Base-by-base conservation (phyloP, 106 monocot genomes). In the Chionographis japonica region DNA sequence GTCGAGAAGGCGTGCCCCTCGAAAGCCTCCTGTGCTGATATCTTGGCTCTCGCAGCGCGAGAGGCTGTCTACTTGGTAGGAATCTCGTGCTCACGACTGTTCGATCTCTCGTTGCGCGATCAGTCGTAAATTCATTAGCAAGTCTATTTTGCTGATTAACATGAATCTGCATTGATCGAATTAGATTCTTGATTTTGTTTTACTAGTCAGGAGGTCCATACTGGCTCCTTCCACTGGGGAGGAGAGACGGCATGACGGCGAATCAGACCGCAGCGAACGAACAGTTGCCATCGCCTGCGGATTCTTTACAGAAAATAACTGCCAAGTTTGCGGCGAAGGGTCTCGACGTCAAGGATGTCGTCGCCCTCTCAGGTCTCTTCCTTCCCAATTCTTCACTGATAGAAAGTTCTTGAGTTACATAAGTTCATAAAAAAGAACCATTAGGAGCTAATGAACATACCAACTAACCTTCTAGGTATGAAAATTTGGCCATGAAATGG, bases 1-100 rank as follows among this genome's bases (percentile, higher is more conserved):
- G 27, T 74, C 9, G 74, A 74, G 67, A 3, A 0, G 3, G 67
- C 10, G 9, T 74, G 74, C 58, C 35, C 65, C 46, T 18, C 36
- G n/a, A 67, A 40, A 2, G 74, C 66, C 41, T 74, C 74, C 37
- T 74, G 74, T 41, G 64, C 74, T 8, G 74, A 74, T 52, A 66
- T 74, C 37, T 43, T 74, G 18, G 66, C 66, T 6, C 41, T 74
- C 2, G 74, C 74, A 13, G 74, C 74, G 0, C 46, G 74, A 36
- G 74, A 74, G 3, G 62, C 40, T 12, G 62, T 62, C 10, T 13
- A 13, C 40, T 4, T 62, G 3, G 62, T 62, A 39, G 12, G 62
- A 3, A 59, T 0, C 18, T 59, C 16, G 35, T 19, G 6, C 2
- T 4, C 46, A 0, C 5, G 5, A 46, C 9, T 10, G 9, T 46